These are phyloP conservation scores for Ottelia alismoides DNA, from an alignment of 106 monocot species.

Conservation along the genomic window DNA sequence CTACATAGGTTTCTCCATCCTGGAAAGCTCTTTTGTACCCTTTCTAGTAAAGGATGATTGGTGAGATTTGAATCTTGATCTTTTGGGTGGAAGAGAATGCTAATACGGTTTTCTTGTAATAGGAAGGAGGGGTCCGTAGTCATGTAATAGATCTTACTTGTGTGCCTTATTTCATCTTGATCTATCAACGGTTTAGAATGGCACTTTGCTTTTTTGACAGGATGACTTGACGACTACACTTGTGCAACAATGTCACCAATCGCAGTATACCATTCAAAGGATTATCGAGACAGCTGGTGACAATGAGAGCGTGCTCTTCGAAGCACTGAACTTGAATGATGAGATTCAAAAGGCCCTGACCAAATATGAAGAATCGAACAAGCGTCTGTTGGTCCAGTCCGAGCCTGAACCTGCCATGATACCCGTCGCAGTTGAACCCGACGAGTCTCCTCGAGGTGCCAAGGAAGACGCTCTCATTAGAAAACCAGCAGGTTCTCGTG, in stretches of 20 bases:
- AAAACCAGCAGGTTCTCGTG: slow-evolving; percentile 33
- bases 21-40: too few relatives aligned
- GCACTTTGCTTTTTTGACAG: slow-evolving; percentile 13
- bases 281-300: slow-evolving; percentile 30
- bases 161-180: too few relatives aligned
- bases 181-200: too few relatives aligned
- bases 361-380: slow-evolving; percentile 38
- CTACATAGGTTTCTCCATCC: too few relatives aligned
- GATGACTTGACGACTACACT: slow-evolving; percentile 34
- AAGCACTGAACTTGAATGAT: slow-evolving; percentile 39
- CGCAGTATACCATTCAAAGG: slow-evolving; percentile 29
- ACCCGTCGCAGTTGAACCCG: slow-evolving; percentile 67
- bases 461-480: slow-evolving; percentile 44
- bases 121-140: too few relatives aligned
- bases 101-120: too few relatives aligned
- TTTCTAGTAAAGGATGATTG: too few relatives aligned
- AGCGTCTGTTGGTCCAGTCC: slow-evolving; percentile 24
- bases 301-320: slow-evolving; percentile 26
- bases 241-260: slow-evolving; percentile 33
- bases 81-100: too few relatives aligned
- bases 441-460: slow-evolving; percentile 34
- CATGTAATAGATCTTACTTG: too few relatives aligned
- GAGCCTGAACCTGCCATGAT: slow-evolving; percentile 79
- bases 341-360: slow-evolving; percentile 38
- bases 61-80: too few relatives aligned